phyloP scores from a whole-genome alignment of 768 basidiomycete species.

The Coprinellus micaceus region DNA sequence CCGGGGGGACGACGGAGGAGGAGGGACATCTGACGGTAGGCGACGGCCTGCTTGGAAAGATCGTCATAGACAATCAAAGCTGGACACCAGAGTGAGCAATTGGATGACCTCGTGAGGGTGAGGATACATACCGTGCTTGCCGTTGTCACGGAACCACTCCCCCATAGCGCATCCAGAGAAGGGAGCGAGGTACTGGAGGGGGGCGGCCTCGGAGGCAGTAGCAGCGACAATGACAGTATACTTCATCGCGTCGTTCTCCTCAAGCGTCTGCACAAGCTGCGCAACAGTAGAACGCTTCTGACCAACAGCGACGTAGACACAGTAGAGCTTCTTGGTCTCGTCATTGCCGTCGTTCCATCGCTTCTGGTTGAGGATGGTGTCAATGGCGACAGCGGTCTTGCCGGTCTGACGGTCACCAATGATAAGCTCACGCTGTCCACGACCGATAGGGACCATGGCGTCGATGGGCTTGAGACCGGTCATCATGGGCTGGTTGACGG shows the following conservation, averaged over 20 bases:
- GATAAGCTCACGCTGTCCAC: conserved; percentile 99
- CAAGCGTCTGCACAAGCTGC: conserved; percentile 98
- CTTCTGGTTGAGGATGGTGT: conserved; percentile 99
- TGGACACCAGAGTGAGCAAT: conserved; percentile 24
- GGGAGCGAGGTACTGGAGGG: conserved; percentile 98
- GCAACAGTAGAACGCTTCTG: conserved; percentile 99
- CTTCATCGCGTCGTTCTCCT: conserved; percentile 99
- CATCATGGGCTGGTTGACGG: conserved; percentile 99
- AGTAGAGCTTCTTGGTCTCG: conserved; percentile 97
- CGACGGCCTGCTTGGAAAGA: conserved; percentile 99
- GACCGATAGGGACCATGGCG: conserved; percentile 99
- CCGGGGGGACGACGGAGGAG: conserved; percentile 99
- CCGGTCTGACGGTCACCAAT: conserved; percentile 99
- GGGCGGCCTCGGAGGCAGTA: conserved; percentile 98
- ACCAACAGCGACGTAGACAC: conserved; percentile 98
- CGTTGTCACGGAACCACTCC: conserved; percentile 99
- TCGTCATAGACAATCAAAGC: conserved; percentile 99
- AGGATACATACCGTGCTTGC: conserved; percentile 83
- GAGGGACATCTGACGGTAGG: conserved; percentile 99
- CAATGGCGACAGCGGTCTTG: conserved; percentile 98
- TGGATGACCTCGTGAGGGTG: not conserved
- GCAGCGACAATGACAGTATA: conserved; percentile 99
- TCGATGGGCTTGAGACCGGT: conserved; percentile 99
- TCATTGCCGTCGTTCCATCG: conserved; percentile 98
- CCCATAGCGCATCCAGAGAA: conserved; percentile 99